These are phyloP conservation scores for Trametes punicea DNA, from an alignment of 768 basidiomycete species.

Conservation along the genomic window DNA sequence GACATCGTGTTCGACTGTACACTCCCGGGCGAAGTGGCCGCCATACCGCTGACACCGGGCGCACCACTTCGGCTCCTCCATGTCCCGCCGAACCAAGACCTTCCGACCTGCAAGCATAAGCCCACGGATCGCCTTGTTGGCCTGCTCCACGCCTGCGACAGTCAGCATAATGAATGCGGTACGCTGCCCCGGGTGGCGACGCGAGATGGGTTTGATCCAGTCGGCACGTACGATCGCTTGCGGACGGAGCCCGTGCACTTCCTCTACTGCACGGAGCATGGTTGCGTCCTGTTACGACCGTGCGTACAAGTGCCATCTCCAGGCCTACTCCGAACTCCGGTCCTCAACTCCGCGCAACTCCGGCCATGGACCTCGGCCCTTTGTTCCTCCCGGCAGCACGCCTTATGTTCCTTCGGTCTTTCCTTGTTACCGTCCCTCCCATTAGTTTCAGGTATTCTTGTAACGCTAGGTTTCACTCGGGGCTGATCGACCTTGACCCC, in stretches of 20 bases:
- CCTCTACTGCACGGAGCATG: not conserved
- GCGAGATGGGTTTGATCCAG: constrained; percentile 29
- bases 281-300: no score
- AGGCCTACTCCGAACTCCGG: no score
- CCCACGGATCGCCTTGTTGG: constrained; percentile 28
- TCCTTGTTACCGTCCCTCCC: no score
- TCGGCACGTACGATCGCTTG: constrained; percentile 1
- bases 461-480: no score
- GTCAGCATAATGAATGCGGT: constrained; percentile 26
- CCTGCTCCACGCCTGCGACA: constrained; percentile 18
- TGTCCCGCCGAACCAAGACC: constrained; percentile 16
- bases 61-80: constrained; percentile 26
- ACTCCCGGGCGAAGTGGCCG: constrained; percentile 19
- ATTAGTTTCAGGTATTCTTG: no score
- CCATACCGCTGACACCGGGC: constrained; percentile 27
- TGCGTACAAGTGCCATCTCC: no score
- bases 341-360: no score
- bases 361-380: no score
- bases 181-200: constrained; percentile 18
- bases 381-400: no score
- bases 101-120: constrained; percentile 18
- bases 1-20: constrained; percentile 5
- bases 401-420: no score
- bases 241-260: not conserved
- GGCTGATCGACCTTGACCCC: no score